A percentile compares a stretch with the other conserved stretches of the same genome.
Evolutionary conservation across 1,139 yeast genomes (phyloP).

Genomic region (Kurtzmaniella quercitrusa): DNA sequence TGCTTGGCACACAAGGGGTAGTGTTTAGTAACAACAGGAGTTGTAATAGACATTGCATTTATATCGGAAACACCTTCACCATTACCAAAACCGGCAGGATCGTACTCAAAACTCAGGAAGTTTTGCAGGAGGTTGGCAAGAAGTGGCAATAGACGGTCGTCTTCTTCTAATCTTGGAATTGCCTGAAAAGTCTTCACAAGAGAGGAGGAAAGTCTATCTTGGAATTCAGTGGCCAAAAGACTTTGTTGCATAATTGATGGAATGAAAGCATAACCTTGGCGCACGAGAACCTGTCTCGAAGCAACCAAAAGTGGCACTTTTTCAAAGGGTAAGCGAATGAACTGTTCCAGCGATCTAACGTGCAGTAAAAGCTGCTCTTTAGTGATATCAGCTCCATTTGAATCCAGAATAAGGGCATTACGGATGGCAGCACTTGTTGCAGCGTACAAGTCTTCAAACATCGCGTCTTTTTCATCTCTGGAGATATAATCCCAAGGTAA

Average conservation of each 20-base stretch:
- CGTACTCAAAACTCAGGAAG: constrained; percentile 58
- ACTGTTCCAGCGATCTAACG: constrained; percentile 50
- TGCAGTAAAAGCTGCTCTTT: constrained; percentile 41
- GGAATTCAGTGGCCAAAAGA: constrained; percentile 64
- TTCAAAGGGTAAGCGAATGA: constrained; percentile 84
- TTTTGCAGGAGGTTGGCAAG: constrained; percentile 75
- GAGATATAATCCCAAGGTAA: constrained; percentile 70
- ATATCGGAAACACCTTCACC: constrained; percentile 45
- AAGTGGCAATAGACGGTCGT: constrained; percentile 82
- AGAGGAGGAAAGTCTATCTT: constrained; percentile 47
- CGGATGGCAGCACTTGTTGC: constrained; percentile 42
- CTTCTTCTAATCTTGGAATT: constrained; percentile 85
- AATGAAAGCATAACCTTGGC: constrained; percentile 74
- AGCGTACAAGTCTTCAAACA: constrained; percentile 50
- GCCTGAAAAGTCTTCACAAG: constrained; percentile 70
- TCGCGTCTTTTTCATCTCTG: constrained; percentile 53
- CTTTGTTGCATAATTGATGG: constrained; percentile 79
- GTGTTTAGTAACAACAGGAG: constrained; percentile 53
- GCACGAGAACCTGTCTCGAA: constrained; percentile 61
- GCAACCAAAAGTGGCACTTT: constrained; percentile 74
- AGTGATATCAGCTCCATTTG: constrained; percentile 21
- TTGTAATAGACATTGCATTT: constrained; percentile 59
- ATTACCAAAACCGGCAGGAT: constrained; percentile 20
- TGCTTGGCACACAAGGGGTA: constrained; percentile 82
- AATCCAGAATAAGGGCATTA: constrained; percentile 25